phyloP scores from a whole-genome alignment of 305 asterid species.

The Petunia hybrid region DNA sequence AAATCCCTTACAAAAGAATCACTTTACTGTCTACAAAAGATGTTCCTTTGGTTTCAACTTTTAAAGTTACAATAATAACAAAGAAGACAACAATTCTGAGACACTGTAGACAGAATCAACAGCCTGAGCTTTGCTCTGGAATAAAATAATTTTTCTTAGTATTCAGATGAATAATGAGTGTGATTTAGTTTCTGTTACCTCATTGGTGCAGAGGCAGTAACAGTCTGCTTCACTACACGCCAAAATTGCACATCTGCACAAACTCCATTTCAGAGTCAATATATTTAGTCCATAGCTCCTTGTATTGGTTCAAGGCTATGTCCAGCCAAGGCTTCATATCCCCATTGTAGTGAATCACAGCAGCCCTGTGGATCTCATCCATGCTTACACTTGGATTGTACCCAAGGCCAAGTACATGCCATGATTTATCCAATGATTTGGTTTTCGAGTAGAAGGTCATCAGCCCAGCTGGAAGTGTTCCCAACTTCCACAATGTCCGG shows the following conservation, averaged over 20 bases:
- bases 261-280: constrained; percentile 85
- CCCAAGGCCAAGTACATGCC: constrained; percentile 84
- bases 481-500: constrained; percentile 64
- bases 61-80: constrained; percentile 40
- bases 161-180: constrained; percentile 38
- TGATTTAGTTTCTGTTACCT: constrained; percentile 38
- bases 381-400: constrained; percentile 77
- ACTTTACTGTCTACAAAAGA: constrained; percentile 34
- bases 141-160: constrained; percentile 33
- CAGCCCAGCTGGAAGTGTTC: constrained; percentile 73
- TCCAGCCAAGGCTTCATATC: constrained; percentile 91
- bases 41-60: constrained; percentile 9
- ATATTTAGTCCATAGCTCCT: constrained; percentile 80
- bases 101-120: constrained; percentile 40
- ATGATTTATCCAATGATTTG: constrained; percentile 67
- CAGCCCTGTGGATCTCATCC: constrained; percentile 75
- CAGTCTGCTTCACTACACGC: constrained; percentile 58
- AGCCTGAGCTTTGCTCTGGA: constrained; percentile 51
- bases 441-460: constrained; percentile 67
- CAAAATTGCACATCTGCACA: constrained; percentile 94
- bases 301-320: constrained; percentile 75
- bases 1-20: constrained; percentile 34
- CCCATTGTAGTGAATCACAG: constrained; percentile 78
- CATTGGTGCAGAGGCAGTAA: constrained; percentile 36
- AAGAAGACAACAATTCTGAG: constrained; percentile 38